These are phyloP conservation scores for Pachysandra terminalis DNA, from an alignment of 164 flowering plant genomes.

Conservation along the genomic window DNA sequence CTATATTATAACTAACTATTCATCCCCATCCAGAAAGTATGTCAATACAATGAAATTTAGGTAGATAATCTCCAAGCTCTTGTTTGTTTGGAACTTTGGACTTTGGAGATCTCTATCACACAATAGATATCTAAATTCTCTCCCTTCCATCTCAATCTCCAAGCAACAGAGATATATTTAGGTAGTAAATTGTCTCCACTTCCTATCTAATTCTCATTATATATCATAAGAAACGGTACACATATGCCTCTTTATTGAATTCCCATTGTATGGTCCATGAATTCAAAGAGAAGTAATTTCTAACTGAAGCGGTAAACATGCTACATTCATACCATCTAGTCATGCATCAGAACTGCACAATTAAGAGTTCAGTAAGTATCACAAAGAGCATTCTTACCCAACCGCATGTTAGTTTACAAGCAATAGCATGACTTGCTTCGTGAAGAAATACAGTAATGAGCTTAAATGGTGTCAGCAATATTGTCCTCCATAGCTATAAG, in stretches of 20 bases:
- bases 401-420: conserved; percentile 49
- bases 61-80: background rate
- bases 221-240: background rate
- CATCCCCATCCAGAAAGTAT: background rate
- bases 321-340: background rate
- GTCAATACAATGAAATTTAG: background rate
- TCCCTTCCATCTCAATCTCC: background rate
- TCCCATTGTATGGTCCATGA: background rate
- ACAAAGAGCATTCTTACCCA: conserved; percentile 23
- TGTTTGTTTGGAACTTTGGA: too few species aligned
- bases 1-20: background rate
- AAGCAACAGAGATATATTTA: background rate
- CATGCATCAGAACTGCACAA: too few species aligned
- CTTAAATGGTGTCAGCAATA: conserved; percentile 48
- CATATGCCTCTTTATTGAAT: background rate
- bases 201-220: too few species aligned
- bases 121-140: background rate
- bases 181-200: background rate
- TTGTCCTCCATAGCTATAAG: conserved; percentile 47
- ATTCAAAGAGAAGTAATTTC: background rate
- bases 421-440: conserved; percentile 54
- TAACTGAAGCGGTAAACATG: background rate
- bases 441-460: conserved; percentile 53
- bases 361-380: too few species aligned
- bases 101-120: background rate